Conservation (phyloP, 176 grass and related monocot genomes). For the Tillandsia fasciculata region DNA sequence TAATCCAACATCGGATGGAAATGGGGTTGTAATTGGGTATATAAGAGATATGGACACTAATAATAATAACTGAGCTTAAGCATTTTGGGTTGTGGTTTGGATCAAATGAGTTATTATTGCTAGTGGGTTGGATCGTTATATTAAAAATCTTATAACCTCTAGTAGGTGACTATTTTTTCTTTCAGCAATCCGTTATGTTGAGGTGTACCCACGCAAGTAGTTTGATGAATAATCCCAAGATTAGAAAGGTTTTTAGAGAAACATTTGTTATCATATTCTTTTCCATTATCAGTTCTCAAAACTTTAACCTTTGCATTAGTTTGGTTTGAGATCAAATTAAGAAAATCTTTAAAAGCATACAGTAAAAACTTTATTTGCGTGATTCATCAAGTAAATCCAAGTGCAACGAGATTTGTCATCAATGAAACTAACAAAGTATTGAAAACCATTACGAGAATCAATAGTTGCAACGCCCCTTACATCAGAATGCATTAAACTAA, state of each 20-base stretch:
- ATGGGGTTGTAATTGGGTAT: too few relatives aligned
- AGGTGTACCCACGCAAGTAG: neutral
- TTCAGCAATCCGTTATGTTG: constrained; percentile 11
- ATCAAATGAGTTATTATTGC: too few relatives aligned
- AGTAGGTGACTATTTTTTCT: constrained; percentile 10
- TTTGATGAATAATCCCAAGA: constrained; percentile 1
- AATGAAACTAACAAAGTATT: constrained; percentile 18
- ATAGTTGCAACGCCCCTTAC: constrained; percentile 4
- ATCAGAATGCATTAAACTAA: constrained; percentile 17
- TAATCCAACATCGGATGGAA: too few relatives aligned
- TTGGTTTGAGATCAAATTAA: neutral
- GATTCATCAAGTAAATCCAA: constrained; percentile 4
- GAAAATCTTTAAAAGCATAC: neutral
- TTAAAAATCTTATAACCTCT: neutral
- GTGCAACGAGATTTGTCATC: constrained; percentile 7
- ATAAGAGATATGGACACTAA: too few relatives aligned
- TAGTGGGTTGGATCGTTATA: too few relatives aligned
- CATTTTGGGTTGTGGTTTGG: too few relatives aligned
- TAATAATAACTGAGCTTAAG: too few relatives aligned
- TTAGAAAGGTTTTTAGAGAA: neutral
- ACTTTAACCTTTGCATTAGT: constrained; percentile 2
- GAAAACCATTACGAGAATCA: constrained; percentile 8
- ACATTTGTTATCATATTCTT: constrained; percentile 5
- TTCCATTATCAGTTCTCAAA: constrained; percentile 12
- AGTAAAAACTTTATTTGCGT: neutral